Evolutionary conservation across 768 basidiomycete species (phyloP), one percentile per base, ranked within the genome.

Genomic region (Tulasnella sp.): DNA sequence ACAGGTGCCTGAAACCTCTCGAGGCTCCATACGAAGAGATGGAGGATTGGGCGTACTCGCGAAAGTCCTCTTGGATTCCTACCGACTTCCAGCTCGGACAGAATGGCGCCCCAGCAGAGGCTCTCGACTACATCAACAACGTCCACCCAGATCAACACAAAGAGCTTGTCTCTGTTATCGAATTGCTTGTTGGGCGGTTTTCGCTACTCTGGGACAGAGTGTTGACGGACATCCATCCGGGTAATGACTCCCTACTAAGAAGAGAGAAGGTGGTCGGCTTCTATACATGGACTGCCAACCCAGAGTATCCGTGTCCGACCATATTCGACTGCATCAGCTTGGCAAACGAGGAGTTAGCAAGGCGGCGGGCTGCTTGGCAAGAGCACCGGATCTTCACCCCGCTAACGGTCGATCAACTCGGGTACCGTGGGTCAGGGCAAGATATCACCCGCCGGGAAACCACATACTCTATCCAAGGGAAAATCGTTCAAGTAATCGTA

Each of bases 21-120:
- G 9, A 40, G 58, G 6, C 22, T 12, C 58, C 78, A 28, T 3
- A 14, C 72, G 8, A 22, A 72, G 37, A 54, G 28, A 8, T 31
- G 22, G 11, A 72, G n/a, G 9, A n/a, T 12, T 41, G 44, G 28
- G 37, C 37, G 76, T 28, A 31, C 42, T 80, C 72, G 16, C 24
- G 28, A 18, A 77, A 50, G 42, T 80, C 46, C 42, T 3, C 18
- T 4, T 80, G 79, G 79, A 74, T 80, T 22, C 79, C 79, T 11
- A 75, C 79, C 42, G 79, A 80, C 42, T 80, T 80, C 44, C 24
- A 40, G 34, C 78, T 80, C 9, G 79, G 8, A 12, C 22, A 31
- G 72, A 41, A 72, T 3, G 42, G 72, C 34, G 40, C 42, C n/a
- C 31, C 72, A 11, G 74, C 79, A 3, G 44, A 54, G 34, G 79